A percentile compares a stretch with the other conserved stretches of the same genome.
These are phyloP conservation scores for Nannochloris sp. DNA, from an alignment of 139 green algal genomes.

Conservation along the genomic window DNA sequence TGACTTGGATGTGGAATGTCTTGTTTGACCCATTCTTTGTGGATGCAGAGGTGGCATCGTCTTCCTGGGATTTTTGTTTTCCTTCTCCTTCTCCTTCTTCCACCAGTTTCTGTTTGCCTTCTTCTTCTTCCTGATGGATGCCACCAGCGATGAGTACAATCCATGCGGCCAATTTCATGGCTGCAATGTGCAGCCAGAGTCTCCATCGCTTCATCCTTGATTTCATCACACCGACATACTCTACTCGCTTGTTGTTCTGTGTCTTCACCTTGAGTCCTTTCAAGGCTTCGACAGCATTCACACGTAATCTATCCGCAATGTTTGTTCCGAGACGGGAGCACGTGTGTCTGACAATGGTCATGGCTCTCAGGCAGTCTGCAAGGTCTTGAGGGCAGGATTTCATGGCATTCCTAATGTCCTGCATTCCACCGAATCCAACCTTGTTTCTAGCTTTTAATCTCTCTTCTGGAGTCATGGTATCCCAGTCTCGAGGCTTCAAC, in stretches of 20 bases:
- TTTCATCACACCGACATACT: background rate
- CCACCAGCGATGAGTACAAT: conserved; percentile 5
- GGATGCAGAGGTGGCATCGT: no score
- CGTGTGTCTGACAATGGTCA: conserved; percentile 32
- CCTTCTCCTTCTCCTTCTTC: no score
- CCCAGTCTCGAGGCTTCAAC: conserved; percentile 42
- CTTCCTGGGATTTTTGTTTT: no score
- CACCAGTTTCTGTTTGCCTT: no score
- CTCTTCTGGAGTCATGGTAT: conserved; percentile 16
- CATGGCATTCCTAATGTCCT: conserved; percentile 49
- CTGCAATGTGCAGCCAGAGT: conserved; percentile 7
- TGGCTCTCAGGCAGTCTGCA: conserved; percentile 46
- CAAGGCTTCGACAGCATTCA: conserved; percentile 42
- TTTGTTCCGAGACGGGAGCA: conserved; percentile 29
- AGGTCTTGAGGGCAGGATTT: conserved; percentile 33
- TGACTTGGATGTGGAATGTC: no score
- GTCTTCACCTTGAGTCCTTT: conserved; percentile 11
- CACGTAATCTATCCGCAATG: conserved; percentile 38
- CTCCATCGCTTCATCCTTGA: conserved; percentile 17
- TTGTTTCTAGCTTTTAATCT: conserved; percentile 14
- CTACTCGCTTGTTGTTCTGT: background rate
- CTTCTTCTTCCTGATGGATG: background rate
- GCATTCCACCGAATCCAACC: conserved; percentile 36
- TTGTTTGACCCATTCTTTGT: no score
- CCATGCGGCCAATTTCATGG: conserved; percentile 17